Percentiles rank a stretch among this genome's conserved stretches.
These are phyloP conservation scores for Geotrichum bryndzae DNA, from an alignment of 1,139 yeast species.

Conservation along the genomic window DNA sequence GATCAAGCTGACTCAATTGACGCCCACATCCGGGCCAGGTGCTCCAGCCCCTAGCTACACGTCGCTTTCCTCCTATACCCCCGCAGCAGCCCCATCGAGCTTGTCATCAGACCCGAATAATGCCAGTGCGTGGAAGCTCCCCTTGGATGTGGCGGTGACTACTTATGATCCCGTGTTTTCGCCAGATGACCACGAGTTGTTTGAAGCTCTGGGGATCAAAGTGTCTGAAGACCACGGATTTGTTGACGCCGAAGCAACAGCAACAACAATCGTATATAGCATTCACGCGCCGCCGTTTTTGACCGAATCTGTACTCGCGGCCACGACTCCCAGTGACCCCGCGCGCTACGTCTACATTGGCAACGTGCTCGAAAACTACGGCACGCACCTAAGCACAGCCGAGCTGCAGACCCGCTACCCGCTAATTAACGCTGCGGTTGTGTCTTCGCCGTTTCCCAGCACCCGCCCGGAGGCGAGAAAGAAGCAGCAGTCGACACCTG, in stretches of 20 bases:
- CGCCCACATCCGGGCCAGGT: neutral
- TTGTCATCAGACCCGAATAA: neutral
- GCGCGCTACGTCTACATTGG: slow-evolving; percentile 37
- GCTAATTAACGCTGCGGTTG: slow-evolving; percentile 15
- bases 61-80: neutral
- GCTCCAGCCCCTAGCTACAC: neutral
- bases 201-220: slow-evolving; percentile 29
- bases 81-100: neutral
- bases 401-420: slow-evolving; percentile 25
- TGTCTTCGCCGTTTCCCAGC: neutral
- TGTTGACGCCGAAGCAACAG: slow-evolving; percentile 1
- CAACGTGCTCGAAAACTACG: slow-evolving; percentile 32
- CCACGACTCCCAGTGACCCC: slow-evolving; percentile 18
- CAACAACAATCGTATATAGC: slow-evolving; percentile 39
- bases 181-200: slow-evolving; percentile 38
- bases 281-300: slow-evolving; percentile 71
- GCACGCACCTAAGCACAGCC: slow-evolving; percentile 18
- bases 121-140: neutral
- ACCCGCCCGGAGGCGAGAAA: neutral
- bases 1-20: neutral
- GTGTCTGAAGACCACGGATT: slow-evolving; percentile 24
- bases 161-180: slow-evolving; percentile 62
- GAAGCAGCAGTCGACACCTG: neutral
- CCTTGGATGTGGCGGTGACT: slow-evolving; percentile 32
- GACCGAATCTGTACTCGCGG: slow-evolving; percentile 43